Percentiles rank a stretch among this genome's conserved stretches.
These are phyloP conservation scores for Hypoxylon fuscum DNA, from an alignment of 495 filamentous ascomycete species.

Conservation along the genomic window DNA sequence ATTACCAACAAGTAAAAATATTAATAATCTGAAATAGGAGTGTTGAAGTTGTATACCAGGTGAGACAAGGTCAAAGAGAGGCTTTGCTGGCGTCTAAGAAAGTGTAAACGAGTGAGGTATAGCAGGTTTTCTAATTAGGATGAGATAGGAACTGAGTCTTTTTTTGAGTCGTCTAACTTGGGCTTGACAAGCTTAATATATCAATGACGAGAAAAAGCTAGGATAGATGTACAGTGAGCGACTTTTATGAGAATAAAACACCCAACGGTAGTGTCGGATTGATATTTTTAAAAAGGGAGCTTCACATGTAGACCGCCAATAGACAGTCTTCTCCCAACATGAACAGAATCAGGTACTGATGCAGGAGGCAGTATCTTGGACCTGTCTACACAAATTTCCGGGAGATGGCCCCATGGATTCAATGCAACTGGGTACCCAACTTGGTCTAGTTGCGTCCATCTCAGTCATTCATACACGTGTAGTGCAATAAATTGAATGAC, in stretches of 20 bases:
- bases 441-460: slow-evolving; percentile 28
- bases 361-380: slow-evolving; percentile 27
- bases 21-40: slow-evolving; percentile 2
- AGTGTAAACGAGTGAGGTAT: slow-evolving; percentile 15
- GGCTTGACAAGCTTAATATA: background rate
- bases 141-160: slow-evolving; percentile 1
- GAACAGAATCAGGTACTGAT: slow-evolving; percentile 34
- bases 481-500: slow-evolving; percentile 26
- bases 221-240: slow-evolving; percentile 10
- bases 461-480: slow-evolving; percentile 35
- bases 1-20: slow-evolving; percentile 20
- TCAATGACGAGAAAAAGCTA: slow-evolving; percentile 8
- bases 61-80: slow-evolving; percentile 25
- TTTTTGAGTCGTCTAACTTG: slow-evolving; percentile 1
- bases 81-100: slow-evolving; percentile 19
- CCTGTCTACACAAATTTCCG: slow-evolving; percentile 21
- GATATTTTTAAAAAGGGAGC: slow-evolving; percentile 8
- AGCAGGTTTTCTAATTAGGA: background rate
- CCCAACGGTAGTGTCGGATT: slow-evolving; percentile 7
- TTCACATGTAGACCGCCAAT: slow-evolving; percentile 25
- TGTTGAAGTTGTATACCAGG: slow-evolving; percentile 13
- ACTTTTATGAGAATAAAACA: slow-evolving; percentile 15
- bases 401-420: slow-evolving; percentile 8
- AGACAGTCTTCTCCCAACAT: slow-evolving; percentile 11
- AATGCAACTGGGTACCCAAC: slow-evolving; percentile 31